Evolutionary conservation across 768 basidiomycete genomes (phyloP).

Genomic region (Pulveroboletus sp.): DNA sequence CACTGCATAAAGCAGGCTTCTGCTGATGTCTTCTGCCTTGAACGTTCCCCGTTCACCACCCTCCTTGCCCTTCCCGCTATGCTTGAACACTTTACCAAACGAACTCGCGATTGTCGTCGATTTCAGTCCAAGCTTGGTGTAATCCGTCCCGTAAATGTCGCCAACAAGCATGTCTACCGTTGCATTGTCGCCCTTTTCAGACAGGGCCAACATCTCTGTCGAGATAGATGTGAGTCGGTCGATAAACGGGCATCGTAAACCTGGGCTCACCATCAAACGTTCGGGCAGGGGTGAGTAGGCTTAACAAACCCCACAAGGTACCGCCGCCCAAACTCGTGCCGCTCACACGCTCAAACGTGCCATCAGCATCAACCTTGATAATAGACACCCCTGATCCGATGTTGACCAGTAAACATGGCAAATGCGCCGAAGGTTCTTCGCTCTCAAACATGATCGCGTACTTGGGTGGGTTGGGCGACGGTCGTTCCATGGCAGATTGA

Average conservation of each 20-base stretch:
- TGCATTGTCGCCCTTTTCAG: slow-evolving; percentile 91
- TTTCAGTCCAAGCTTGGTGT: slow-evolving; percentile 91
- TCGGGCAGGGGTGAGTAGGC: slow-evolving; percentile 90
- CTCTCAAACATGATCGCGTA: slow-evolving; percentile 87
- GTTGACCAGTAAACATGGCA: slow-evolving; percentile 96
- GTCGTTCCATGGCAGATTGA: slow-evolving; percentile 59
- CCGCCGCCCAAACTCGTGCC: slow-evolving; percentile 97
- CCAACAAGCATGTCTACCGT: slow-evolving; percentile 98
- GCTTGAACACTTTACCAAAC: slow-evolving; percentile 98
- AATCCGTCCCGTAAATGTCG: slow-evolving; percentile 99
- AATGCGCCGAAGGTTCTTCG: slow-evolving; percentile 74
- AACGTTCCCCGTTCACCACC: slow-evolving; percentile 64
- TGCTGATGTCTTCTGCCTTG: slow-evolving; percentile 89
- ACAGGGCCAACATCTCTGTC: slow-evolving; percentile 92
- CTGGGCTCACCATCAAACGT: slow-evolving; percentile 88
- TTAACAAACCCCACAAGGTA: slow-evolving; percentile 94
- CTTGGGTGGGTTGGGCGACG: slow-evolving; percentile 86
- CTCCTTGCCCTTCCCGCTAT: slow-evolving; percentile 49
- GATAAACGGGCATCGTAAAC: slow-evolving; percentile 1
- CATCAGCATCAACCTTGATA: slow-evolving; percentile 95
- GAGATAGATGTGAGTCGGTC: slow-evolving; percentile 5
- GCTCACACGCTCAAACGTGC: slow-evolving; percentile 92
- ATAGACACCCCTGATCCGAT: slow-evolving; percentile 98
- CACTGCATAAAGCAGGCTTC: slow-evolving; percentile 91
- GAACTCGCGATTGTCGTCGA: slow-evolving; percentile 98